phyloP scores from a whole-genome alignment of 2,329 filamentous ascomycete genomes.

The Metarhizium album region DNA sequence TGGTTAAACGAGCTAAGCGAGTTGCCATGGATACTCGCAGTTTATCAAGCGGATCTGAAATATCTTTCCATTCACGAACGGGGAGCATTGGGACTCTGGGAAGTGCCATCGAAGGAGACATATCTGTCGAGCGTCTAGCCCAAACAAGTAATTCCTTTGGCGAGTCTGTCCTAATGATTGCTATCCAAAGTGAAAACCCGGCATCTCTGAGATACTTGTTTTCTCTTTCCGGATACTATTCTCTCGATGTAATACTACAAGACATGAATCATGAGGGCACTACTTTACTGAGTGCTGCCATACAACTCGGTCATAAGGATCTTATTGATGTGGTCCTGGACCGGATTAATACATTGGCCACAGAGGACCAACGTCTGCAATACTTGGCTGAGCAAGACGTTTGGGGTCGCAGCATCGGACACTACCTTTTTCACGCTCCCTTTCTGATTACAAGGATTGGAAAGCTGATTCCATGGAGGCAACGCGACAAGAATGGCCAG shows the following conservation, averaged over 20 bases:
- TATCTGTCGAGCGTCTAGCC: conserved; percentile 67
- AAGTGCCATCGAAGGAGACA: conserved; percentile 72
- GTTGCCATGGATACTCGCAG: conserved; percentile 88
- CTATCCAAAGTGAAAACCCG: conserved; percentile 60
- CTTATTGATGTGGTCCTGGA: conserved; percentile 67
- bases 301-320: conserved; percentile 69
- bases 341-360: conserved; percentile 50
- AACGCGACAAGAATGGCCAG: conserved; percentile 92
- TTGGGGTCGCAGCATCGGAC: conserved; percentile 81
- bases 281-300: conserved; percentile 78
- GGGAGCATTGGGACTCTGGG: conserved; percentile 65
- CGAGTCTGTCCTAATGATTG: conserved; percentile 84
- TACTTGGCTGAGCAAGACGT: conserved; percentile 73
- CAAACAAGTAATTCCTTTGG: conserved; percentile 62
- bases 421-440: conserved; percentile 91
- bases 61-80: conserved; percentile 71
- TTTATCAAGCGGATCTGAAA: conserved; percentile 74
- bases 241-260: conserved; percentile 58
- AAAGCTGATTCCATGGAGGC: conserved; percentile 70
- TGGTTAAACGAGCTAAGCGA: conserved; percentile 52
- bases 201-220: conserved; percentile 72
- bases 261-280: conserved; percentile 87
- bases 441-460: conserved; percentile 69
- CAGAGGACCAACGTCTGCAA: conserved; percentile 43
- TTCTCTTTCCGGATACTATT: conserved; percentile 65